Conservation (phyloP, 306 rosid genomes). For the Gastrolobium villosum region DNA sequence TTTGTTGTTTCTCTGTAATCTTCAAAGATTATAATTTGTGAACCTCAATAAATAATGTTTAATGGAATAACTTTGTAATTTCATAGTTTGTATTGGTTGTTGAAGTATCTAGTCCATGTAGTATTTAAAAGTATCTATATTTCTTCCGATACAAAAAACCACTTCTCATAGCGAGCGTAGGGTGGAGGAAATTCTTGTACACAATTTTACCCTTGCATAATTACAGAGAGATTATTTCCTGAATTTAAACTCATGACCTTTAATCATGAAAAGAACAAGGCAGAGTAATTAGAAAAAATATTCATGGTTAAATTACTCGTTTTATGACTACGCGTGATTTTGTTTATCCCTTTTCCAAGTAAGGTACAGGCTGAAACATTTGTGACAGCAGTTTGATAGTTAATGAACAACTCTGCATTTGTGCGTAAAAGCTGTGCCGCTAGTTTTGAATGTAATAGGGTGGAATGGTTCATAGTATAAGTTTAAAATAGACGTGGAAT, state of each 20-base stretch:
- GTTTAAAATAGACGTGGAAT: not conserved
- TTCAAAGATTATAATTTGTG: constrained; percentile 39
- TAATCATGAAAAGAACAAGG: too few relatives aligned
- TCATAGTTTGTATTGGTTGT: not conserved
- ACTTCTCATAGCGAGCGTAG: too few relatives aligned
- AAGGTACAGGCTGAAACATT: not conserved
- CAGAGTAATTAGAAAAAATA: not conserved
- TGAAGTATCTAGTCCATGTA: not conserved
- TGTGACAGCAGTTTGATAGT: not conserved
- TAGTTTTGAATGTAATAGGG: not conserved
- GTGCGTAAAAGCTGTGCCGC: not conserved
- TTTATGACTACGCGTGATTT: not conserved
- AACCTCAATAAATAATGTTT: constrained; percentile 21
- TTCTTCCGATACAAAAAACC: not conserved
- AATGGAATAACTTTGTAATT: not conserved
- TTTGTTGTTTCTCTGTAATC: not conserved
- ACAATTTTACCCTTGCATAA: too few relatives aligned
- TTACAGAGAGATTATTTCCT: too few relatives aligned
- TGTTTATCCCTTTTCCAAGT: not conserved
- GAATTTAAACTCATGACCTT: too few relatives aligned
- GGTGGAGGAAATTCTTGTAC: too few relatives aligned
- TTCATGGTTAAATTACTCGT: not conserved
- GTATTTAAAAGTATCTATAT: not conserved
- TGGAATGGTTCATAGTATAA: not conserved
- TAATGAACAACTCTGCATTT: constrained; percentile 2